These are phyloP conservation scores for Tuber borchii DNA, from an alignment of 495 filamentous ascomycete species.

Conservation along the genomic window DNA sequence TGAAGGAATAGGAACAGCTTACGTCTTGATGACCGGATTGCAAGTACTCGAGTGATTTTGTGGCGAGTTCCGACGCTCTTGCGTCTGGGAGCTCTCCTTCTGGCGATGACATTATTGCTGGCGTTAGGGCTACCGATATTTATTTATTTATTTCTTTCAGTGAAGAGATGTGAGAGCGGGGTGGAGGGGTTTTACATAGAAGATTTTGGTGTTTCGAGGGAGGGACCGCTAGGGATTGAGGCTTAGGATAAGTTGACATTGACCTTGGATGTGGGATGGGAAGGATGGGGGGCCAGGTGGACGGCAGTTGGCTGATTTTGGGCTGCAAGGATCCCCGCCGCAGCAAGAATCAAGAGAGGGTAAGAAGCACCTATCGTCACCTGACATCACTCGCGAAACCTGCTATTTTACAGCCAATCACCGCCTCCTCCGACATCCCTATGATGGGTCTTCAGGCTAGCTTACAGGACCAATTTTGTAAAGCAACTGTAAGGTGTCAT, in stretches of 20 bases:
- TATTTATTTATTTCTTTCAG: background rate
- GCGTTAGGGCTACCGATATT: background rate
- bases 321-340: slow-evolving; percentile 2
- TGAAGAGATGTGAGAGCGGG: background rate
- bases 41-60: slow-evolving; percentile 36
- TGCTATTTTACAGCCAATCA: background rate
- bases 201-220: background rate
- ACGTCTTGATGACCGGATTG: slow-evolving; percentile 31
- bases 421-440: background rate
- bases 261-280: background rate
- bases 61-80: slow-evolving; percentile 30
- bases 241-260: slow-evolving; percentile 1
- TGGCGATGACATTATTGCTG: background rate
- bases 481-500: background rate
- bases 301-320: background rate
- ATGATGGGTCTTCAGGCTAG: background rate
- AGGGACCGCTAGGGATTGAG: background rate
- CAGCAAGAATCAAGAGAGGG: background rate
- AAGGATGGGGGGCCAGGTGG: background rate
- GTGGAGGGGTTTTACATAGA: background rate
- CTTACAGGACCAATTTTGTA: background rate
- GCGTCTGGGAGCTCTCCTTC: background rate
- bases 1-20: slow-evolving; percentile 6
- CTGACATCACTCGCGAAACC: slow-evolving; percentile 4
- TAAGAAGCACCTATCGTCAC: background rate